phyloP scores from a whole-genome alignment of 768 basidiomycete species.

The Mycena filopes region DNA sequence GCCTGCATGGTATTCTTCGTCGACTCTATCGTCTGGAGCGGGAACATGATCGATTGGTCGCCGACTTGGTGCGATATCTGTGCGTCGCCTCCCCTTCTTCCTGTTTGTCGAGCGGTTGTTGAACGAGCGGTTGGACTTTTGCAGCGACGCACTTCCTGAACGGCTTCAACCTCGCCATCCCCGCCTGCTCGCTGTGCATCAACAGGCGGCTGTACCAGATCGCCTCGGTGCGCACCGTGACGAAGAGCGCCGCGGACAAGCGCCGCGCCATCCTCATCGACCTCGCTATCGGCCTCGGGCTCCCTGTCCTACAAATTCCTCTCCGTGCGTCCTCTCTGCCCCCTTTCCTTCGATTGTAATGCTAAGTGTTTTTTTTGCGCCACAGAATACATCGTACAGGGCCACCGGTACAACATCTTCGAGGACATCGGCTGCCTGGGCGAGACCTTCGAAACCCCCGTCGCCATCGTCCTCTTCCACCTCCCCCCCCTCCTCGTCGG shows the following conservation, averaged over 20 bases:
- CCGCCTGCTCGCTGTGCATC: slow-evolving; percentile 66
- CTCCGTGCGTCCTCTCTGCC: slow-evolving; percentile 47
- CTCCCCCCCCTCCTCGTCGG: slow-evolving; percentile 31
- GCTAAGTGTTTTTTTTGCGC: neutral
- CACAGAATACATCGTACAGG: slow-evolving; percentile 25
- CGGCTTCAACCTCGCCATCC: slow-evolving; percentile 57
- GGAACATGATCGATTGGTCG: slow-evolving; percentile 63
- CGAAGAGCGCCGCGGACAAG: slow-evolving; percentile 61
- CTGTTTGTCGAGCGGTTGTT: too few species aligned
- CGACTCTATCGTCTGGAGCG: slow-evolving; percentile 78
- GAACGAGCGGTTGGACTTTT: neutral
- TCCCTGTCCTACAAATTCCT: slow-evolving; percentile 61
- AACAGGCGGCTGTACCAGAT: slow-evolving; percentile 74
- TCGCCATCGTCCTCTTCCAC: slow-evolving; percentile 41
- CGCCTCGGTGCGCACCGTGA: slow-evolving; percentile 61
- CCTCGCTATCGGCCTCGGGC: slow-evolving; percentile 60
- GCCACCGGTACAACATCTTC: slow-evolving; percentile 23
- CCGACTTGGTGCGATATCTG: slow-evolving; percentile 77
- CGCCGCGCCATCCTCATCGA: slow-evolving; percentile 62
- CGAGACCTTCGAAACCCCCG: slow-evolving; percentile 42
- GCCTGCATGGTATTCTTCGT: slow-evolving; percentile 69
- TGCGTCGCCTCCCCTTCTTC: slow-evolving; percentile 36
- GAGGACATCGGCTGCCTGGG: slow-evolving; percentile 23
- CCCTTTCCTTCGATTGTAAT: neutral
- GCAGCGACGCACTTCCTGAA: slow-evolving; percentile 58